Conservation (phyloP, 2,329 filamentous ascomycete species). For the Fusarium pseudonygamai region DNA sequence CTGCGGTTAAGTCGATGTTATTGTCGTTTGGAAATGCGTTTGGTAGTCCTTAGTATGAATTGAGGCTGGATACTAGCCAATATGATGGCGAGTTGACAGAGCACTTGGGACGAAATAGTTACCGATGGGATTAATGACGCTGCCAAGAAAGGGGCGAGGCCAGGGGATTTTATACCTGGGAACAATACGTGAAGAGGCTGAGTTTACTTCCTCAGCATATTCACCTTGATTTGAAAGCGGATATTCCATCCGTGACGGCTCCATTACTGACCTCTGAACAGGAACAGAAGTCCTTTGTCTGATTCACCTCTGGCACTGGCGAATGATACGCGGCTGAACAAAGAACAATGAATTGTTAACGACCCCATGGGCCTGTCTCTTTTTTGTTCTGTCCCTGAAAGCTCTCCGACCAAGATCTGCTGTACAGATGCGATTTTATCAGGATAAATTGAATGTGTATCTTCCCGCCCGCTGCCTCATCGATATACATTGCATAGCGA, state of each 20-base stretch:
- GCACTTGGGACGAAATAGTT: background rate
- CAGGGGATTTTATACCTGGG: background rate
- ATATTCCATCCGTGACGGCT: background rate
- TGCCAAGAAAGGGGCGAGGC: background rate
- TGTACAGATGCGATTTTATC: no score
- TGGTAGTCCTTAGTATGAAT: background rate
- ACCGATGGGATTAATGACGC: background rate
- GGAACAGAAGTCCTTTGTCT: background rate
- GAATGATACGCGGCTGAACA: no score
- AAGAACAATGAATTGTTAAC: background rate
- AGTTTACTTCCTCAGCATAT: background rate
- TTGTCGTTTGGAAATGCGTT: background rate
- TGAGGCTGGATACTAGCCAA: background rate
- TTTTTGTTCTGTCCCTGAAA: no score
- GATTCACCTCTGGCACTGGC: background rate
- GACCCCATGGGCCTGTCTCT: background rate
- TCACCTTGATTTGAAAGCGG: background rate
- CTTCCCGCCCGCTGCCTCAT: background rate
- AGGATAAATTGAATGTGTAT: background rate
- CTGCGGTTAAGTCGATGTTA: background rate
- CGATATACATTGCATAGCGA: background rate
- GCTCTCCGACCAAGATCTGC: fast-evolving
- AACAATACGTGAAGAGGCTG: background rate
- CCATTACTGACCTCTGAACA: background rate
- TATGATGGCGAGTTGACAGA: no score